These are phyloP conservation scores for Hypoxylon sp. DNA, from an alignment of 2,329 filamentous ascomycete species.

Conservation along the genomic window DNA sequence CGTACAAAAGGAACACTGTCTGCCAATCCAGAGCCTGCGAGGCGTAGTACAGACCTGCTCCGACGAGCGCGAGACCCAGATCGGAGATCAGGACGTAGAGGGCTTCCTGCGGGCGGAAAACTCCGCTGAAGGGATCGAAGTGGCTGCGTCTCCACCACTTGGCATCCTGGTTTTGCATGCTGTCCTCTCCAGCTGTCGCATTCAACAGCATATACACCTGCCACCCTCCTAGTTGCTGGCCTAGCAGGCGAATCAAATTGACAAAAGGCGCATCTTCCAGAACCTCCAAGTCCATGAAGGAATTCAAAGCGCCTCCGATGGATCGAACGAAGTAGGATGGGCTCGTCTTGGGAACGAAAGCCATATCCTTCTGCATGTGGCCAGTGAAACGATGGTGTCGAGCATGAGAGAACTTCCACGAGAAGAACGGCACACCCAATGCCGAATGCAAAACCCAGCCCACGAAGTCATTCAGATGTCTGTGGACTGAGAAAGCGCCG, in stretches of 20 bases:
- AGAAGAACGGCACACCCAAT: constrained; percentile 79
- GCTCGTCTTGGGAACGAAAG: constrained; percentile 70
- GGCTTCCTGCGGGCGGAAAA: constrained; percentile 72
- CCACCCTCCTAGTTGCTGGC: constrained; percentile 77
- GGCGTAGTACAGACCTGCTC: constrained; percentile 66
- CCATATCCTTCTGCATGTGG: constrained; percentile 78
- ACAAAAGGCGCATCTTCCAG: constrained; percentile 75
- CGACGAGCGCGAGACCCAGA: constrained; percentile 69
- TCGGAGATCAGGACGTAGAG: constrained; percentile 72
- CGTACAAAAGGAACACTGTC: constrained; percentile 72
- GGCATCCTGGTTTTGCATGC: constrained; percentile 61
- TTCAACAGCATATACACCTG: constrained; percentile 75
- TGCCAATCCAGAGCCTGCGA: constrained; percentile 68
- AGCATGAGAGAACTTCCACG: constrained; percentile 79
- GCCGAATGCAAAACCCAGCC: constrained; percentile 77
- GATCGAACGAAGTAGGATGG: constrained; percentile 52
- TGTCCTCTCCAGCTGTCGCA: constrained; percentile 64
- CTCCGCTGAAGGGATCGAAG: constrained; percentile 72
- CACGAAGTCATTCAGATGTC: constrained; percentile 70
- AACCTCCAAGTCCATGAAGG: constrained; percentile 65
- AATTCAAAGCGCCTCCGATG: constrained; percentile 54
- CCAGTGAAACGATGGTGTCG: constrained; percentile 79
- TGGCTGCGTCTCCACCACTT: constrained; percentile 67
- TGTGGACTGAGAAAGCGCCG: constrained; percentile 74
- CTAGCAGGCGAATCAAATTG: constrained; percentile 67